phyloP scores from a whole-genome alignment of 1,139 yeast species.

The Nematodospora anomalae region DNA sequence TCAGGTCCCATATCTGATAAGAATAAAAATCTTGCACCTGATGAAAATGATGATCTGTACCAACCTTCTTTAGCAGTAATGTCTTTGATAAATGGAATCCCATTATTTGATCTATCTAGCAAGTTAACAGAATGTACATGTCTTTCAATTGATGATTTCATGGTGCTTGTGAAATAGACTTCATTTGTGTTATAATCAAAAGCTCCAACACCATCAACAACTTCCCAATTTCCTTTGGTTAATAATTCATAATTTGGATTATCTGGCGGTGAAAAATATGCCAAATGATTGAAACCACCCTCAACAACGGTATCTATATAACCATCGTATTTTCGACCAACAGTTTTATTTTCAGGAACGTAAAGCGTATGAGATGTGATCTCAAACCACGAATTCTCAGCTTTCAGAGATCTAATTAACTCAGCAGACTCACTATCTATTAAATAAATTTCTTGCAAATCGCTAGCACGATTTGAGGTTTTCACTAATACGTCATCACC shows the following conservation, averaged over 20 bases:
- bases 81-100: constrained; percentile 38
- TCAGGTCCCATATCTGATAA: constrained; percentile 65
- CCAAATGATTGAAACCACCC: constrained; percentile 56
- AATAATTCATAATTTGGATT: constrained; percentile 41
- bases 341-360: constrained; percentile 59
- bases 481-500: constrained; percentile 37
- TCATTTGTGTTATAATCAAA: constrained; percentile 44
- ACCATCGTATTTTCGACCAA: constrained; percentile 48
- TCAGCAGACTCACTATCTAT: constrained; percentile 27
- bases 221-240: constrained; percentile 57
- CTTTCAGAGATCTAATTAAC: constrained; percentile 37
- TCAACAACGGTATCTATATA: constrained; percentile 55
- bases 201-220: constrained; percentile 47
- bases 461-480: constrained; percentile 48
- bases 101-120: constrained; percentile 24
- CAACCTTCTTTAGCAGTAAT: constrained; percentile 65
- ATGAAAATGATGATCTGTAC: constrained; percentile 65
- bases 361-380: constrained; percentile 69
- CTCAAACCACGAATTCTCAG: constrained; percentile 68
- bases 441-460: constrained; percentile 39
- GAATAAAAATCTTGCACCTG: constrained; percentile 63
- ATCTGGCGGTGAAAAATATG: constrained; percentile 55
- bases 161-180: constrained; percentile 50
- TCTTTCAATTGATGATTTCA: constrained; percentile 52
- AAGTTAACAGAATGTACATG: constrained; percentile 51